These are phyloP conservation scores for Exsudoporus frostii DNA, from an alignment of 768 basidiomycete species.

Conservation along the genomic window DNA sequence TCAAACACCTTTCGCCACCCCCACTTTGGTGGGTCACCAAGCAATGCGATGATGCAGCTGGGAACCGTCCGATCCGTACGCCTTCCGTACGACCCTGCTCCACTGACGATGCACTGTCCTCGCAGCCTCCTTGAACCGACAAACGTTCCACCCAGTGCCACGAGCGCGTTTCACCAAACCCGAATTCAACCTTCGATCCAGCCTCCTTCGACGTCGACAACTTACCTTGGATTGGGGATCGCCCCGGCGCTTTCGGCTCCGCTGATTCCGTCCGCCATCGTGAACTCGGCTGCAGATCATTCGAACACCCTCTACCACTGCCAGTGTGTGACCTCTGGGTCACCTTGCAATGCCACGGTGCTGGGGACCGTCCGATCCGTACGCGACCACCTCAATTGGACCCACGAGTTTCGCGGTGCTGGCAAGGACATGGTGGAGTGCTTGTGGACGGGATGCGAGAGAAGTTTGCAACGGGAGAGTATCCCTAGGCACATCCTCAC, in stretches of 20 bases:
- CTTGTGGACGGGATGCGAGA: slow-evolving; percentile 11
- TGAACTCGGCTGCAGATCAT: not conserved
- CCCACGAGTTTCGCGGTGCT: slow-evolving; percentile 2
- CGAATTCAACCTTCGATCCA: not conserved
- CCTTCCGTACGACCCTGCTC: not conserved
- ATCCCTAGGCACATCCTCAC: slow-evolving; percentile 19
- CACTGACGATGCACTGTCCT: not conserved
- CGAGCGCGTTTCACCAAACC: not conserved
- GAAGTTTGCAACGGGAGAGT: slow-evolving; percentile 12
- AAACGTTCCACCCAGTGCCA: not conserved
- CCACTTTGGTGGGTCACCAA: no score
- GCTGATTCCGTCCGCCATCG: not conserved
- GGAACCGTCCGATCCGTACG: no score
- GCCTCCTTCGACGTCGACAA: not conserved
- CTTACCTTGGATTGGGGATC: not conserved
- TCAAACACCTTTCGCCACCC: no score
- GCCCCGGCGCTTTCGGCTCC: not conserved
- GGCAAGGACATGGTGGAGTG: slow-evolving; percentile 6
- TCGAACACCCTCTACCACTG: not conserved
- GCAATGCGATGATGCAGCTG: no score
- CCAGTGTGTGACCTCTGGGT: not conserved
- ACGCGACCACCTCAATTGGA: slow-evolving; percentile 15
- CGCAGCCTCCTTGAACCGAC: not conserved
- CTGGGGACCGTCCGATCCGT: slow-evolving; percentile 1
- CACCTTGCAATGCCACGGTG: slow-evolving; percentile 3